Percentiles rank a stretch among this genome's conserved stretches.
phyloP scores from a whole-genome alignment of 495 filamentous ascomycete species.

The Pseudotulostoma volvatum region DNA sequence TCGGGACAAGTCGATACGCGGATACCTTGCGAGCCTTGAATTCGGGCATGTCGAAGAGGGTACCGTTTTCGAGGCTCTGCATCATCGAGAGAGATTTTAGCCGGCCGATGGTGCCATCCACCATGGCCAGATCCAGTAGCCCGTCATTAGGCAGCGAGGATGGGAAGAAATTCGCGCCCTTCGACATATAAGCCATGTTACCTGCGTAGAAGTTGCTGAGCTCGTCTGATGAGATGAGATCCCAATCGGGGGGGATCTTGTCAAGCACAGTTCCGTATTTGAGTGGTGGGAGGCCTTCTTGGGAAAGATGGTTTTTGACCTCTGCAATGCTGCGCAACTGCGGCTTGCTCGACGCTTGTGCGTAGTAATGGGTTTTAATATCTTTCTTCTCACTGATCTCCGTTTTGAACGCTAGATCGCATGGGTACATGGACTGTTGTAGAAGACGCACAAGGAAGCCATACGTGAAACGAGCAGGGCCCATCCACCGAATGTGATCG shows the following conservation, averaged over 20 bases:
- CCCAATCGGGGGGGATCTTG: conserved; percentile 59
- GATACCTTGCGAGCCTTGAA: conserved; percentile 67
- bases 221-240: conserved; percentile 49
- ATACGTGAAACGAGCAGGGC: conserved; percentile 63
- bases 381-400: conserved; percentile 59
- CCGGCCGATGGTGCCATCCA: conserved; percentile 57
- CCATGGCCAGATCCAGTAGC: conserved; percentile 65
- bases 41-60: conserved; percentile 61
- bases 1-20: conserved; percentile 71
- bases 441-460: conserved; percentile 63
- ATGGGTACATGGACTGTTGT: conserved; percentile 62
- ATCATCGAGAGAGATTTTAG: conserved; percentile 47
- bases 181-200: conserved; percentile 87
- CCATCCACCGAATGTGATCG: conserved; percentile 87
- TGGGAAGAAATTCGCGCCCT: conserved; percentile 77
- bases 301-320: conserved; percentile 7
- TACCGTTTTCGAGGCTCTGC: conserved; percentile 48
- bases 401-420: conserved; percentile 70
- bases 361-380: conserved; percentile 57
- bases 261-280: conserved; percentile 66
- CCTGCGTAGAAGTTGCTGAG: conserved; percentile 89
- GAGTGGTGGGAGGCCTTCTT: conserved; percentile 49
- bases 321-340: conserved; percentile 6
- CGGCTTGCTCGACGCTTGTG: conserved; percentile 25
- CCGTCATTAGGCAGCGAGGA: conserved; percentile 74